Base-by-base conservation (phyloP, 2,329 filamentous ascomycete genomes). In the Pyrenophora graminea region DNA sequence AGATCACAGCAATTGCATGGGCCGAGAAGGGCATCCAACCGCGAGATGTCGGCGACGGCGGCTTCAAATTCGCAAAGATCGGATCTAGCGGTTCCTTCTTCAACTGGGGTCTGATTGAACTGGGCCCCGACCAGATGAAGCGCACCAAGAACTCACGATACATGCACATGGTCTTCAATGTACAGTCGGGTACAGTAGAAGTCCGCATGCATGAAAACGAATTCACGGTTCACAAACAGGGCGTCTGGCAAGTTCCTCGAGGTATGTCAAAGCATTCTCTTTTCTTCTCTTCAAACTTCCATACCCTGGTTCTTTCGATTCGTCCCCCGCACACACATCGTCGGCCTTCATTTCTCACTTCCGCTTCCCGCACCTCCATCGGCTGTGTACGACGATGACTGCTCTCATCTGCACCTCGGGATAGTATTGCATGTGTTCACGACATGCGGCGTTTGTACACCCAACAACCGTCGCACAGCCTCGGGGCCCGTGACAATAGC, bases 81-180 rank as follows among this genome's bases (percentile, higher is more conserved):
- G 58, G 51, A 13, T 64, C 63, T 4, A 55, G 53, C 50, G 58
- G 59, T 13, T 85, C 88, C 0, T 97, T 96, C 73, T 90, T 97
- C 72, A 92, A 91, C 30, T 88, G 89, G 8, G 94, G 94, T 13
- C 83, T 97, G 45, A 89, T 99, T 32, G 93, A 97, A 65, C 78
- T 99, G 43, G 90, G 91, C 5, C 87, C 90, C 0, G 87, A 88
- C 2, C 85, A 89, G 27, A 85, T 89, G 68, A 99, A 99, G 79
- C 85, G 87, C 62, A 84, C 87, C 41, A 97, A 97, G 80, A 97
- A 97, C 74, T 89, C 89, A 31, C 83, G 93, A 56, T 92, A 89
- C 77, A 97, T 97, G 90, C 91, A 97, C 69, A 94, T 99, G 88
- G 87, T 89, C 1, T 97, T 97, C 73, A 97, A 96, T 64, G 88